Conservation (phyloP, 1,139 yeast species). For the Blastobotrys illinoisensis region DNA sequence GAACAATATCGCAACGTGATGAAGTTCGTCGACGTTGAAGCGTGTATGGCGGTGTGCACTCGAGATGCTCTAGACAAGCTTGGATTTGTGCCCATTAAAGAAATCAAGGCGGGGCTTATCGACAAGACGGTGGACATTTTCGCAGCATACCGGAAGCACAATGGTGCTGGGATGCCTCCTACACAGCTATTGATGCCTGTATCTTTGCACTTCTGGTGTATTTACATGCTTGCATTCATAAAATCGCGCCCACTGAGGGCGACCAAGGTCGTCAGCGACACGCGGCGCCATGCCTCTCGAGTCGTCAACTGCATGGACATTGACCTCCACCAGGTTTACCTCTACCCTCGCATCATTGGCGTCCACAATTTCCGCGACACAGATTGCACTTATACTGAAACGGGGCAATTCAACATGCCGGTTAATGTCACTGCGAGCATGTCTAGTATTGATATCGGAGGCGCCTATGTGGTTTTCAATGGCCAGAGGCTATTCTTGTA, state of each 20-base stretch:
- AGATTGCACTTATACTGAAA: slow-evolving; percentile 37
- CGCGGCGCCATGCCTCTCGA: slow-evolving; percentile 54
- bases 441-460: slow-evolving; percentile 52
- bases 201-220: slow-evolving; percentile 66
- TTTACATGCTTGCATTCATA: slow-evolving; percentile 61
- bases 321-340: slow-evolving; percentile 54
- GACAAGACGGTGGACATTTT: slow-evolving; percentile 65
- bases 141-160: slow-evolving; percentile 60
- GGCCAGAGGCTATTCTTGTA: slow-evolving; percentile 60
- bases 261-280: slow-evolving; percentile 33
- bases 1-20: slow-evolving; percentile 69
- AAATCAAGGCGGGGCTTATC: slow-evolving; percentile 58
- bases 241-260: slow-evolving; percentile 59
- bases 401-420: slow-evolving; percentile 42
- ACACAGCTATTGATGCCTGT: slow-evolving; percentile 79
- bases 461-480: slow-evolving; percentile 73
- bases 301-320: slow-evolving; percentile 52
- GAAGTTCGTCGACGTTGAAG: slow-evolving; percentile 80
- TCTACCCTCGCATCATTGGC: slow-evolving; percentile 79
- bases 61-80: slow-evolving; percentile 63
- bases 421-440: slow-evolving; percentile 45
- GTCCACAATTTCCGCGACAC: slow-evolving; percentile 58
- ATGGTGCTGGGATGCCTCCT: slow-evolving; percentile 45
- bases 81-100: slow-evolving; percentile 50
- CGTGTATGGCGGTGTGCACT: slow-evolving; percentile 64